Evolutionary conservation across 352 stramenopile genomes (phyloP).

Genomic region (Pythium scleroteichum): DNA sequence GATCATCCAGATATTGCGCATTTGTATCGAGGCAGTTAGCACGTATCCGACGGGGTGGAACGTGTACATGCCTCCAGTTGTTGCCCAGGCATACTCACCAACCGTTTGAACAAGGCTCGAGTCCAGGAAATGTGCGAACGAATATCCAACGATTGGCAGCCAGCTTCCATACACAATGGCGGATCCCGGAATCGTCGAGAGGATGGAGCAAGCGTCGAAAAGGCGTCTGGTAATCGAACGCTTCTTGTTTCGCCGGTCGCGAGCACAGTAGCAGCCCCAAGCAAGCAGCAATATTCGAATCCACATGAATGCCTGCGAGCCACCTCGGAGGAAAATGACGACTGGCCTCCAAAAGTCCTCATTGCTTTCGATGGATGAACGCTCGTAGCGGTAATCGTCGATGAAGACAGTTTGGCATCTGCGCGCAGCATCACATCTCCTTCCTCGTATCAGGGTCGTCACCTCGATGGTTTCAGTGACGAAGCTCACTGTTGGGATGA

Average conservation of each 20-base stretch:
- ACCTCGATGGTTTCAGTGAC: slow-evolving; percentile 8
- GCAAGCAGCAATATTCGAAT: slow-evolving; percentile 34
- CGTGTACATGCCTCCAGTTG: slow-evolving; percentile 6
- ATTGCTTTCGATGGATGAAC: slow-evolving; percentile 37
- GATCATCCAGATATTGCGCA: slow-evolving; percentile 36
- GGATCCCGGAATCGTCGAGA: slow-evolving; percentile 33
- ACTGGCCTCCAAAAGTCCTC: slow-evolving; percentile 35
- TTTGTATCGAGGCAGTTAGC: slow-evolving; percentile 20
- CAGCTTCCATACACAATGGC: slow-evolving; percentile 43
- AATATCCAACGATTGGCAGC: slow-evolving; percentile 29
- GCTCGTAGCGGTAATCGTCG: slow-evolving; percentile 53
- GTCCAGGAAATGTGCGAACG: slow-evolving; percentile 29
- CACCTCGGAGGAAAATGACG: slow-evolving; percentile 33
- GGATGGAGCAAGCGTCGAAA: slow-evolving; percentile 3
- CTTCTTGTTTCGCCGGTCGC: slow-evolving; percentile 18
- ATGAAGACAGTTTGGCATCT: slow-evolving; percentile 21
- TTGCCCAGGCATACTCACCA: slow-evolving; percentile 18
- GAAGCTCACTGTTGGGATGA: slow-evolving; percentile 11
- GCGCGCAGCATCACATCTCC: background rate
- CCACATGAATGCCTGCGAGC: slow-evolving; percentile 49
- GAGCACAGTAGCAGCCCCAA: slow-evolving; percentile 24
- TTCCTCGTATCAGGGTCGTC: slow-evolving; percentile 16
- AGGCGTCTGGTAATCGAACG: background rate
- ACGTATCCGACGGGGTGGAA: slow-evolving; percentile 21
- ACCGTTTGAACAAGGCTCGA: slow-evolving; percentile 21